A percentile compares a stretch with the other conserved stretches of the same genome.
phyloP scores from a whole-genome alignment of 805 yeast genomes.

The Starmerella scarabaei region DNA sequence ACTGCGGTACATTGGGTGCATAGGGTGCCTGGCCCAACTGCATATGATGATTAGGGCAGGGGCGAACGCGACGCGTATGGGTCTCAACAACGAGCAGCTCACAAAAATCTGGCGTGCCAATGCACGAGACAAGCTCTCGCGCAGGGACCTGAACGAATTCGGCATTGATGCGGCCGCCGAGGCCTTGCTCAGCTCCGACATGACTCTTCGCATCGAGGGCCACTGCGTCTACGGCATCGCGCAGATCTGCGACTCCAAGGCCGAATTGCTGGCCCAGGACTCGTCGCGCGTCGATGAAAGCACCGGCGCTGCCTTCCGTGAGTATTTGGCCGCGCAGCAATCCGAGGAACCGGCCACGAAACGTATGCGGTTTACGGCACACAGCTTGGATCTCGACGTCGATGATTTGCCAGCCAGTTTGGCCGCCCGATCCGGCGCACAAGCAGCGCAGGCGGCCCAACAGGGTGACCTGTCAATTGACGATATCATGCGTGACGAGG shows the following conservation, averaged over 20 bases:
- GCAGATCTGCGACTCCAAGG: constrained; percentile 12
- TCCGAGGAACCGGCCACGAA: background rate
- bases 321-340: constrained; percentile 3
- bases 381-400: background rate
- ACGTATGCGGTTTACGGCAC: background rate
- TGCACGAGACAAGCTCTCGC: constrained; percentile 4
- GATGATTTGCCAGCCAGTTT: background rate
- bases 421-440: background rate
- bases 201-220: constrained; percentile 18
- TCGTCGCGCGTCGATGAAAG: constrained; percentile 7
- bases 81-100: background rate
- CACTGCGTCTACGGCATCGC: constrained; percentile 16
- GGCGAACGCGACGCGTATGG: background rate
- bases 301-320: constrained; percentile 10
- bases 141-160: constrained; percentile 4
- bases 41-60: background rate
- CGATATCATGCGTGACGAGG: constrained; percentile 14
- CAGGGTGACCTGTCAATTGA: constrained; percentile 13
- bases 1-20: too few species aligned
- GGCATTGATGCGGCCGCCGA: constrained; percentile 3
- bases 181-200: constrained; percentile 1
- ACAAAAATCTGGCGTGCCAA: constrained; percentile 10
- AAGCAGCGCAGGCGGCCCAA: background rate
- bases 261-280: constrained; percentile 10
- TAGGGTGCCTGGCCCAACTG: too few species aligned